Base-by-base conservation (phyloP, 805 yeast genomes). In the Blastobotrys attinorum region DNA sequence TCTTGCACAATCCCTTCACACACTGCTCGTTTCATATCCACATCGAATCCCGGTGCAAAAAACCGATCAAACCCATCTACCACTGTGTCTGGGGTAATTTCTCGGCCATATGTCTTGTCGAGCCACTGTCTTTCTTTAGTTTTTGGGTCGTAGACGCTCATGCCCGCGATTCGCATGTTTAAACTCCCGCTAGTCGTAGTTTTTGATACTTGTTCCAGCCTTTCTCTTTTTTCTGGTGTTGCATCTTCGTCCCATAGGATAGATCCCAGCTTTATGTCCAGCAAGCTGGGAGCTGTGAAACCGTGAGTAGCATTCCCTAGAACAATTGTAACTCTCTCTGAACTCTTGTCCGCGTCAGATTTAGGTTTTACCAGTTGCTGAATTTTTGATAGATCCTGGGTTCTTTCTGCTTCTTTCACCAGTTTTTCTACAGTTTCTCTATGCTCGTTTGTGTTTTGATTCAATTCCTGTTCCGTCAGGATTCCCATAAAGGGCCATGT, bases 231-330 rank as follows among this genome's bases (percentile, higher is more conserved):
- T 22, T 77, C 95, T 0, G 51, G 57, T 2, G 74, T 48, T 1
- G 85, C 77, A 11, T 55, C 52, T 1, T 53, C 55, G 60, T 90
- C 97, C 53, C 81, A 77, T 31, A 90, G 63, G 7, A 71, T 57
- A 4, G 77, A 61, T 0, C 98, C 98, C 3, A 90, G 67, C 59
- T 90, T 90, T 38, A 90, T 75, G 59, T 90, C 98, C 49, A 90
- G 55, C 1, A 92, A 72, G 43, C 83, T 75, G 0, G 97, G 97
- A 37, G 66, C 63, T 3, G 40, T 57, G 57, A 70, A 83, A 0
- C 86, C 86, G 43, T 72, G 58, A 22, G 83, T 64, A 2, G 81
- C 58, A 60, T 90, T 92, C 53, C 80, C 80, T 27, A 92, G 64
- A 5, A 90, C 92, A 2, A 89, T 53, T 45, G 70, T 42, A 15